Evolutionary conservation across 257 asterid species (phyloP).

Genomic region (Fraxinus excelsior): DNA sequence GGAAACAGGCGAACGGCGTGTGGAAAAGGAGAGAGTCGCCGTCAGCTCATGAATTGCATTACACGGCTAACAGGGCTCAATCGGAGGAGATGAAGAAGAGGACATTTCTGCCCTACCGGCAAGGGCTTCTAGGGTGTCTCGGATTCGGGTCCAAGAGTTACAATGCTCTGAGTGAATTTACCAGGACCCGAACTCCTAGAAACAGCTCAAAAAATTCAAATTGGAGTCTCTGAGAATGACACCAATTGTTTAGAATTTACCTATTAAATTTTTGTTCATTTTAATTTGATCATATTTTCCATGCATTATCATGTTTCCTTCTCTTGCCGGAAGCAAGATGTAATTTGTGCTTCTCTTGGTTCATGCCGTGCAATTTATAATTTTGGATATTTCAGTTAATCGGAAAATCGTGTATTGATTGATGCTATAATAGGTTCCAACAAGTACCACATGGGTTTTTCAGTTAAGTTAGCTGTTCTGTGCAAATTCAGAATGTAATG

Average conservation of each 20-base stretch:
- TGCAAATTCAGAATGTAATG: background rate
- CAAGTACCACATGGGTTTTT: background rate
- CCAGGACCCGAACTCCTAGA: constrained; percentile 71
- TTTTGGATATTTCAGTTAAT: background rate
- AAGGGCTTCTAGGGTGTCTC: constrained; percentile 86
- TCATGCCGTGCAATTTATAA: background rate
- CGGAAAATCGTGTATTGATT: background rate
- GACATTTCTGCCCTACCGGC: constrained; percentile 89
- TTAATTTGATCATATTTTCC: background rate
- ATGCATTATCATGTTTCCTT: background rate
- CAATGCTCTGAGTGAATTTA: constrained; percentile 83
- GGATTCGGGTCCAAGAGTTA: constrained; percentile 94
- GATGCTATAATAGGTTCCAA: background rate
- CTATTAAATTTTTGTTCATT: background rate
- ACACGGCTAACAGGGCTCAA: constrained; percentile 84
- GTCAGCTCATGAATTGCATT: constrained; percentile 91
- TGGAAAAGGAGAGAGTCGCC: constrained; percentile 47
- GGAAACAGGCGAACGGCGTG: constrained; percentile 52
- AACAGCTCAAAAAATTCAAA: background rate
- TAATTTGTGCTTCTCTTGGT: background rate
- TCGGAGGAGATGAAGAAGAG: constrained; percentile 98
- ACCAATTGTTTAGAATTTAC: background rate
- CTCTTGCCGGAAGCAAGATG: background rate
- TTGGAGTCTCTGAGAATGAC: background rate
- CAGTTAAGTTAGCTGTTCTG: background rate